phyloP scores from a whole-genome alignment of 306 rosid genomes.

The Fragaria ananassa region DNA sequence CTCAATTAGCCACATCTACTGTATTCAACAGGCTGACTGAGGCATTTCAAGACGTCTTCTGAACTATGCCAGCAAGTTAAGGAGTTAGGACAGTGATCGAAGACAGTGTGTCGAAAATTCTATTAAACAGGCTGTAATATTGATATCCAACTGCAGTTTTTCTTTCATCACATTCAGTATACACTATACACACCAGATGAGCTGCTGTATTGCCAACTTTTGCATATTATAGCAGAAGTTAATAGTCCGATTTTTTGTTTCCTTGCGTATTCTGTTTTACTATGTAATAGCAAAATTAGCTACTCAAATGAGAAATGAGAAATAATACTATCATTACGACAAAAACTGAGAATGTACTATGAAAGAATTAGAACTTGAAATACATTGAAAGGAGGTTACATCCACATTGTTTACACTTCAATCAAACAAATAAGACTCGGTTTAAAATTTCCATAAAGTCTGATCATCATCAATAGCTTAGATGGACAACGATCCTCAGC shows the following conservation, averaged over 20 bases:
- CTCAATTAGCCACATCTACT: background rate
- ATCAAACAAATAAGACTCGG: background rate
- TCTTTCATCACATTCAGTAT: background rate
- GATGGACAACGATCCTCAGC: slow-evolving; percentile 59
- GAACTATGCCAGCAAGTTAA: background rate
- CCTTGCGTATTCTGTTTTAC: background rate
- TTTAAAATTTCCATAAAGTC: background rate
- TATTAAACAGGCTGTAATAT: background rate
- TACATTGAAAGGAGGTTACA: background rate
- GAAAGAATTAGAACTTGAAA: background rate
- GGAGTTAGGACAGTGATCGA: background rate
- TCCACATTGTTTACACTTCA: slow-evolving; percentile 14
- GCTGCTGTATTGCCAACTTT: background rate
- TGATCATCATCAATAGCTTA: slow-evolving; percentile 39
- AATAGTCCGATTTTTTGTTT: background rate
- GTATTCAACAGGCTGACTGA: background rate
- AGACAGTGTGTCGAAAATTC: background rate
- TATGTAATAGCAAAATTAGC: background rate
- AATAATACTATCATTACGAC: background rate
- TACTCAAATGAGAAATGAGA: background rate
- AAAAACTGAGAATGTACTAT: background rate
- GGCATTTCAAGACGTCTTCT: background rate
- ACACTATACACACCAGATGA: background rate
- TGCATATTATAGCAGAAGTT: background rate
- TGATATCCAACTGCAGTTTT: background rate